Evolutionary conservation across 371 early-diverging fungal genomes (phyloP).

Genomic region (Entomophthora muscae): DNA sequence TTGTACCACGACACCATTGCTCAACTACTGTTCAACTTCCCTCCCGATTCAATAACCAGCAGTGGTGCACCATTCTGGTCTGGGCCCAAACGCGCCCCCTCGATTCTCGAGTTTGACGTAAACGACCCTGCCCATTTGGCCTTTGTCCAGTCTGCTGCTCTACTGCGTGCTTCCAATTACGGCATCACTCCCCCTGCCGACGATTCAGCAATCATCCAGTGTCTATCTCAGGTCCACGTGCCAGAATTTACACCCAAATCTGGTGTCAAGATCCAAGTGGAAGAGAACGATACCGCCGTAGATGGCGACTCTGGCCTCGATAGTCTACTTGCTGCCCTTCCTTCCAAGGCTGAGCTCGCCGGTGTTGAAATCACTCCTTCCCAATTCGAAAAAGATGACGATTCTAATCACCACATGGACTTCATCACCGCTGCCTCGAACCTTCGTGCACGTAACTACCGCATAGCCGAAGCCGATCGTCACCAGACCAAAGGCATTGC

Average conservation of each 20-base stretch:
- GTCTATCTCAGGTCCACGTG: constrained; percentile 34
- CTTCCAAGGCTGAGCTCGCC: constrained; percentile 48
- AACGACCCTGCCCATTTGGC: constrained; percentile 71
- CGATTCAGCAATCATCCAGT: constrained; percentile 5
- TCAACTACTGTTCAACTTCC: constrained; percentile 91
- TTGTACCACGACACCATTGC: constrained; percentile 78
- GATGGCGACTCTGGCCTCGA: constrained; percentile 46
- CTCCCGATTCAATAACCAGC: constrained; percentile 78
- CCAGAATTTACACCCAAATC: constrained; percentile 79
- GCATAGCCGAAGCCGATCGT: constrained; percentile 81
- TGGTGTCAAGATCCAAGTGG: constrained; percentile 93
- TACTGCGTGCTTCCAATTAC: constrained; percentile 91
- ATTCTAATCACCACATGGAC: constrained; percentile 98
- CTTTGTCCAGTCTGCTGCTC: constrained; percentile 85
- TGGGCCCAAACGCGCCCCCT: constrained; percentile 96
- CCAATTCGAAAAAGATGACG: constrained; percentile 99
- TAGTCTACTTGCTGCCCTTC: constrained; percentile 40
- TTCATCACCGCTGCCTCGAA: constrained; percentile 97
- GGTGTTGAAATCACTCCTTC: constrained; percentile 63
- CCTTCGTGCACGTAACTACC: constrained; percentile 94
- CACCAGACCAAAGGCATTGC: constrained; percentile 98
- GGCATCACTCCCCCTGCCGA: constrained; percentile 46
- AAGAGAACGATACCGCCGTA: constrained; percentile 51
- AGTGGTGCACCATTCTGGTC: constrained; percentile 97
- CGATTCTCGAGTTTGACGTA: constrained; percentile 60